Base-by-base conservation (phyloP, 2,329 filamentous ascomycete genomes). In the Beauveria pseudobassiana region DNA sequence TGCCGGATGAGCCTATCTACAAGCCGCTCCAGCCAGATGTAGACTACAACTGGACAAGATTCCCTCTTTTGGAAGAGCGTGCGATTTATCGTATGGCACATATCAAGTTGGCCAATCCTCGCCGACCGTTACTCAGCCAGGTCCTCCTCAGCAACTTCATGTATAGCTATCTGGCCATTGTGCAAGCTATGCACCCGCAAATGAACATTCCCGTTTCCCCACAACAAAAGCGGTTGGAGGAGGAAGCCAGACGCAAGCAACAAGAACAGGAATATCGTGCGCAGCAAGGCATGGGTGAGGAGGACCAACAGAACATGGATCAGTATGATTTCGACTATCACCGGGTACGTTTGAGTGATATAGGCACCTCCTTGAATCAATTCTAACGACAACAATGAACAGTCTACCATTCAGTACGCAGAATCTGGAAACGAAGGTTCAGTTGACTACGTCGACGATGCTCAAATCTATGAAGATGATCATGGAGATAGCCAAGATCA, bases 11-110 rank as follows among this genome's bases (percentile, higher is more conserved):
- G 48, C 87, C 88, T 14, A 79, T 82, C 1, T 85, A 86, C 65
- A 87, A 88, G 56, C 82, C 87, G 42, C 78, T 96, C 60, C 88
- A 87, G 66, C 89, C 95, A 5, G 93, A 98, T 70, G 83, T 97
- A 65, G 93, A 98, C 74, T 99, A 96, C 75, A 90, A 92, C 68
- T 99, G 95, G 90, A 95, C 92, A 1, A 83, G 95, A 49, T 99
- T 98, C 70, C 92, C 92, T 14, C 93, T 99, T 59, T 80, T 97
- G 60, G 93, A 98, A 74, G 95, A 99, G 77, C 85, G 95, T 63
- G 95, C 95, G 22, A 99, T 99, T 63, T 99, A 99, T 75, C 87
- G 95, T 64, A 96, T 99, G 91, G 95, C 95, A 20, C 95, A 99
- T 73, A 96, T 98, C 77, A 99, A 99, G 75, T 85, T 99, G 64